A percentile compares a stretch with the other conserved stretches of the same genome.
These are phyloP conservation scores for Malus hybrid DNA, from an alignment of 331 rosid genomes.

Conservation along the genomic window DNA sequence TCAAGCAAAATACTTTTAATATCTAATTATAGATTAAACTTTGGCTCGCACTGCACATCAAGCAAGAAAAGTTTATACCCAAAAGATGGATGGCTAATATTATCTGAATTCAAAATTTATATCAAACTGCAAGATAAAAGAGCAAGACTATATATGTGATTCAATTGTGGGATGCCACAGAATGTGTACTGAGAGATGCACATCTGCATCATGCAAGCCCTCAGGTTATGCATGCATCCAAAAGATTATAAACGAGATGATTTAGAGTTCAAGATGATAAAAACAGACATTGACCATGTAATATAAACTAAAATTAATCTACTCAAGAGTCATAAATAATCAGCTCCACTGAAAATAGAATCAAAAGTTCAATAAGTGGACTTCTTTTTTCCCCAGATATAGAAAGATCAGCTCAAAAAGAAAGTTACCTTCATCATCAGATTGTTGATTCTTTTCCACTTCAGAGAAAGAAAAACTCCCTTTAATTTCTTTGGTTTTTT, in stretches of 20 bases:
- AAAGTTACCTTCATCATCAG: conserved; percentile 40
- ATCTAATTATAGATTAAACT: neutral
- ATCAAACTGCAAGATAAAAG: neutral
- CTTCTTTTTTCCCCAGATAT: neutral
- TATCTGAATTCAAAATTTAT: neutral
- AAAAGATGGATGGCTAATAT: neutral
- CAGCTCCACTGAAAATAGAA: neutral
- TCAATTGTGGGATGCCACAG: neutral
- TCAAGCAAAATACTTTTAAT: neutral
- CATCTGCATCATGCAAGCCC: neutral
- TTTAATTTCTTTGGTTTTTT: conserved; percentile 20
- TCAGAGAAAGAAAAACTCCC: conserved; percentile 15
- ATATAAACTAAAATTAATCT: neutral
- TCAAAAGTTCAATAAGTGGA: neutral
- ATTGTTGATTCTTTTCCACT: conserved; percentile 16
- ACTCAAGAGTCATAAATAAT: neutral
- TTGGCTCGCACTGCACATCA: neutral
- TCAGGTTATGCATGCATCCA: neutral
- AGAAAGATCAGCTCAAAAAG: neutral
- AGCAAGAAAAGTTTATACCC: neutral
- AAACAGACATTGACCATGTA: neutral
- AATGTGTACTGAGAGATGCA: neutral
- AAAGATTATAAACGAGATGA: neutral
- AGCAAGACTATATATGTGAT: neutral
- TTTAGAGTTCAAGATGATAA: neutral